phyloP scores from a whole-genome alignment of 495 filamentous ascomycete species.

The Clavariopsis aquatica region DNA sequence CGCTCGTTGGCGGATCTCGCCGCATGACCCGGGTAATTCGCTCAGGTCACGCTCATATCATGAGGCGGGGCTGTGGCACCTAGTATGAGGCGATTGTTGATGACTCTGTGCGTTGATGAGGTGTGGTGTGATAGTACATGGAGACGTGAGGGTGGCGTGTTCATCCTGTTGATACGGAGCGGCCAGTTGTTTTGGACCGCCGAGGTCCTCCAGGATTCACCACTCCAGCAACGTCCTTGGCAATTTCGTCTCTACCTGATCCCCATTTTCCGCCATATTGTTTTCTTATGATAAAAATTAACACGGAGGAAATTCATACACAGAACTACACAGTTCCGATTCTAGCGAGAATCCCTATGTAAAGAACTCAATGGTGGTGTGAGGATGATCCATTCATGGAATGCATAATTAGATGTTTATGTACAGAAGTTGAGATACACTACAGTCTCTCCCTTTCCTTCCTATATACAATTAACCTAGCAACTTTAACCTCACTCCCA shows the following conservation, averaged over 20 bases:
- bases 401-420: not conserved
- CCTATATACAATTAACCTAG: not conserved
- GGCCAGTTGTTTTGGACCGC: not conserved
- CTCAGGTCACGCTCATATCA: constrained; percentile 20
- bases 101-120: not conserved
- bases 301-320: too few species aligned
- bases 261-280: not conserved
- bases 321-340: not conserved
- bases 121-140: not conserved
- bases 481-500: too few species aligned
- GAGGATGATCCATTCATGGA: not conserved
- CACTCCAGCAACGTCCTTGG: not conserved
- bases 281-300: too few species aligned
- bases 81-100: not conserved
- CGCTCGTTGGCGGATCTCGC: not conserved
- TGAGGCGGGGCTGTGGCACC: not conserved
- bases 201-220: not conserved
- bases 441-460: not conserved
- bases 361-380: not conserved
- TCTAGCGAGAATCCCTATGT: not conserved
- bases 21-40: not conserved
- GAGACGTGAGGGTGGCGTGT: not conserved
- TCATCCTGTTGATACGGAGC: not conserved
- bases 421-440: not conserved
- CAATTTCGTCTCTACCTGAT: not conserved